Percentiles rank a stretch among this genome's conserved stretches.
These are phyloP conservation scores for Phaeosphaeria sp. DNA, from an alignment of 2,329 filamentous ascomycete species.

Conservation along the genomic window DNA sequence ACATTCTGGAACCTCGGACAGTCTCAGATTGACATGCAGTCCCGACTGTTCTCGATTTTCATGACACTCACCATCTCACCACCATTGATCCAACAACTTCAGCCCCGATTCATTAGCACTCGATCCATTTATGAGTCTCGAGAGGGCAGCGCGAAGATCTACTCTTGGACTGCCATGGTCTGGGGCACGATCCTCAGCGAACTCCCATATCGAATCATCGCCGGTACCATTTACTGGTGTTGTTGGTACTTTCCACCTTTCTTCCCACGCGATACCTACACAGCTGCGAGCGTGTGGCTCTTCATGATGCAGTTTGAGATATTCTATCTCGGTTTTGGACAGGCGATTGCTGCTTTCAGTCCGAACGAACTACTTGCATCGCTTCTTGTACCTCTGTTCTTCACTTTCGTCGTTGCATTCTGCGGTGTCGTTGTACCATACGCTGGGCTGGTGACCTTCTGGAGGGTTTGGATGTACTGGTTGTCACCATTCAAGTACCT, in stretches of 20 bases:
- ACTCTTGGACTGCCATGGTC: conserved; percentile 75
- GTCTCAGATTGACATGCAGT: conserved; percentile 55
- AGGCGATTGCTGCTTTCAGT: conserved; percentile 70
- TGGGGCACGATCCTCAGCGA: conserved; percentile 72
- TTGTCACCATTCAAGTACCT: conserved; percentile 73
- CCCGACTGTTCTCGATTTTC: conserved; percentile 76
- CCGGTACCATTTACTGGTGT: conserved; percentile 68
- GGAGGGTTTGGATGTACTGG: conserved; percentile 60
- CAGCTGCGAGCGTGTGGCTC: conserved; percentile 68
- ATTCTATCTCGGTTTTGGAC: conserved; percentile 70
- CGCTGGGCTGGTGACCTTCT: conserved; percentile 67
- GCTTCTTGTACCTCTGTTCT: conserved; percentile 71
- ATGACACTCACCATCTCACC: conserved; percentile 78
- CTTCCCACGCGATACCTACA: conserved; percentile 64
- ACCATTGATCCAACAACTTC: conserved; percentile 77
- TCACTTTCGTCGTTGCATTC: conserved; percentile 73
- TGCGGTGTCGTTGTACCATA: conserved; percentile 79
- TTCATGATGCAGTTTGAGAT: conserved; percentile 71
- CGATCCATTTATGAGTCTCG: conserved; percentile 73
- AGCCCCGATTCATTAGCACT: conserved; percentile 73
- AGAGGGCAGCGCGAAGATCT: conserved; percentile 80
- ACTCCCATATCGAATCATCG: conserved; percentile 72
- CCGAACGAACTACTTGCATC: conserved; percentile 73
- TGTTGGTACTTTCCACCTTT: conserved; percentile 61
- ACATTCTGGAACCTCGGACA: conserved; percentile 57